These are phyloP conservation scores for Musa balbisiana DNA, from an alignment of 202 grass and related monocot species.

Conservation along the genomic window DNA sequence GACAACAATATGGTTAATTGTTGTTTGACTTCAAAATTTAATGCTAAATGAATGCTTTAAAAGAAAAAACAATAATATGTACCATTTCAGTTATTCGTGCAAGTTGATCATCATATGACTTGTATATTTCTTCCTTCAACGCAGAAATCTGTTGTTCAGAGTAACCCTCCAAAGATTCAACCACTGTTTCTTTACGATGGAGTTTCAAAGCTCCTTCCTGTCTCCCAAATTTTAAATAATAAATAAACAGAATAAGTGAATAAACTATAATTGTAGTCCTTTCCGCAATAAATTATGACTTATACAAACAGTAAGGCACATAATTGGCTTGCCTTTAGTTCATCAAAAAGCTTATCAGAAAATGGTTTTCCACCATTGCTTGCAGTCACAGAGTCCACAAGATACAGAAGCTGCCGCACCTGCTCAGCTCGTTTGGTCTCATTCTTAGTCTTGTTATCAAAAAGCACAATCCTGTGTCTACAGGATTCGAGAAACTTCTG, in stretches of 20 bases:
- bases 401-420: constrained; percentile 47
- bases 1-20: no score
- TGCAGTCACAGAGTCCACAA: constrained; percentile 51
- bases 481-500: constrained; percentile 72
- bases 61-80: neutral
- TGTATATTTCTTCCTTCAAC: constrained; percentile 67
- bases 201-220: constrained; percentile 39
- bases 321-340: constrained; percentile 57
- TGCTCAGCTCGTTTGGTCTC: constrained; percentile 24
- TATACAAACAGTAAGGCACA: neutral
- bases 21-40: no score
- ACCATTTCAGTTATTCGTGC: constrained; percentile 85
- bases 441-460: constrained; percentile 82
- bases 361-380: constrained; percentile 84
- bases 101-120: constrained; percentile 75
- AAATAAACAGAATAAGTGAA: neutral
- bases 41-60: no score
- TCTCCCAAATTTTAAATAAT: constrained; percentile 4
- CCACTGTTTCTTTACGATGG: constrained; percentile 59
- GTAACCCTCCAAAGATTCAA: constrained; percentile 44
- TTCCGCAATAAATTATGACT: neutral
- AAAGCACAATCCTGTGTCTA: constrained; percentile 75
- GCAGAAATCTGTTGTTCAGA: constrained; percentile 59
- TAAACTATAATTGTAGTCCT: neutral
- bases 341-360: constrained; percentile 63